Evolutionary conservation across 495 filamentous ascomycete genomes (phyloP).

Genomic region (Hypoxylon trugodes): DNA sequence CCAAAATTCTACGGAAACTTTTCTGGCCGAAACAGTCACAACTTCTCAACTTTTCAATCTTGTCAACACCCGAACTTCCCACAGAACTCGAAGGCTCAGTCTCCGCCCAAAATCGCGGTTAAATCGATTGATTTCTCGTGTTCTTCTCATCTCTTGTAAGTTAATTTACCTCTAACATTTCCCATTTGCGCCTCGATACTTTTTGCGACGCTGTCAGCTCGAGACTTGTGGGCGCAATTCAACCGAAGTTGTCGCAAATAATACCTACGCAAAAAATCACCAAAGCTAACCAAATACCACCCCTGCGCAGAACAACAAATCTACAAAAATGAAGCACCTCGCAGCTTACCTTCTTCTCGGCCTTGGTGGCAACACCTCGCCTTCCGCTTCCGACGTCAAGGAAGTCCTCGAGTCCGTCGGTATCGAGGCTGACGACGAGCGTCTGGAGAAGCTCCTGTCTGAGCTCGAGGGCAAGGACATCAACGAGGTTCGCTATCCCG

Average conservation of each 20-base stretch:
- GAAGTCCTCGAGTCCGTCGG: constrained; percentile 91
- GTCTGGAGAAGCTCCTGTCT: constrained; percentile 80
- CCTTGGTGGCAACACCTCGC: constrained; percentile 91
- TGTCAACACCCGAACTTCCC: constrained; percentile 43
- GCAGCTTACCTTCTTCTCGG: constrained; percentile 97
- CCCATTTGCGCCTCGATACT: not conserved
- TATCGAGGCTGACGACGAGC: constrained; percentile 91
- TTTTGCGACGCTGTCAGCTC: constrained; percentile 3
- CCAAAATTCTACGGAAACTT: constrained; percentile 39
- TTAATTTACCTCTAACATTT: constrained; percentile 10
- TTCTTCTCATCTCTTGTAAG: constrained; percentile 50
- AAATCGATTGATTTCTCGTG: constrained; percentile 67
- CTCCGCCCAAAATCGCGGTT: constrained; percentile 63
- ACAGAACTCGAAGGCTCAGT: constrained; percentile 65
- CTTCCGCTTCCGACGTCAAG: constrained; percentile 89
- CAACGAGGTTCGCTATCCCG: constrained; percentile 73
- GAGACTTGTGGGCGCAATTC: not conserved
- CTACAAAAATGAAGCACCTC: constrained; percentile 97
- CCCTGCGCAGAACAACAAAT: constrained; percentile 37
- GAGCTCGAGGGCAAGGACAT: constrained; percentile 99
- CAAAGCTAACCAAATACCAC: constrained; percentile 19
- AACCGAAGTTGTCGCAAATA: constrained; percentile 23
- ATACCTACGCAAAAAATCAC: constrained; percentile 1
- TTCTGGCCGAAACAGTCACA: constrained; percentile 37
- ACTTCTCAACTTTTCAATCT: constrained; percentile 33